phyloP scores from a whole-genome alignment of 2,329 filamentous ascomycete species.

The Fusarium phyllophilum region DNA sequence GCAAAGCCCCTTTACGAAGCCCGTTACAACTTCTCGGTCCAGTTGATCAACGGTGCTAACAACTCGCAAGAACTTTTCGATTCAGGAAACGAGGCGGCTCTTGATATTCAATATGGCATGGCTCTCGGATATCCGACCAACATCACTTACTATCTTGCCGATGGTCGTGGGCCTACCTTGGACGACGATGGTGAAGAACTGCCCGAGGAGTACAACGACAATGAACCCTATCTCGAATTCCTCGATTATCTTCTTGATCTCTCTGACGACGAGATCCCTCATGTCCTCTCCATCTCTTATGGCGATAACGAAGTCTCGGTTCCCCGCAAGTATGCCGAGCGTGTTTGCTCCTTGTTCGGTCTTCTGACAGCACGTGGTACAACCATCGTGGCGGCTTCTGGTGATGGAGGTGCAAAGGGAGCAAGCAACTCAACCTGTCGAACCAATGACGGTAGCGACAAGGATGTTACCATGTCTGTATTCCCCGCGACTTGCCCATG shows the following conservation, averaged over 20 bases:
- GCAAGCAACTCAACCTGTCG: slow-evolving; percentile 62
- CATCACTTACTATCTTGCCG: slow-evolving; percentile 57
- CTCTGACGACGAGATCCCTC: slow-evolving; percentile 59
- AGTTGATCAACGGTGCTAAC: slow-evolving; percentile 55
- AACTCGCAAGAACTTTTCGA: slow-evolving; percentile 53
- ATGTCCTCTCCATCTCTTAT: slow-evolving; percentile 68
- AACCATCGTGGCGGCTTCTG: slow-evolving; percentile 61
- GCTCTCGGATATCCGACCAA: slow-evolving; percentile 57
- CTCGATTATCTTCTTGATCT: slow-evolving; percentile 60
- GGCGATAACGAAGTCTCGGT: slow-evolving; percentile 68
- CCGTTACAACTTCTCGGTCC: slow-evolving; percentile 53
- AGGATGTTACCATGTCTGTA: slow-evolving; percentile 65
- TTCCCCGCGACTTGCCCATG: slow-evolving; percentile 77
- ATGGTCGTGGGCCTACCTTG: slow-evolving; percentile 56
- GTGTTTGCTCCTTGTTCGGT: slow-evolving; percentile 64
- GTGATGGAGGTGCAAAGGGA: slow-evolving; percentile 61
- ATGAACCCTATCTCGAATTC: slow-evolving; percentile 68
- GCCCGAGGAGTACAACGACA: slow-evolving; percentile 49
- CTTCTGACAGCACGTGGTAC: slow-evolving; percentile 64
- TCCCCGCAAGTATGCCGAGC: slow-evolving; percentile 60
- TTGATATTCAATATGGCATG: slow-evolving; percentile 62
- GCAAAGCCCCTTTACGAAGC: slow-evolving; percentile 50
- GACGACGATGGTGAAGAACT: slow-evolving; percentile 51
- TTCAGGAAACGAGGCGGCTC: slow-evolving; percentile 57
- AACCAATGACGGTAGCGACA: slow-evolving; percentile 67